Base-by-base conservation (phyloP, 768 basidiomycete species). In the Piloderma croceum region DNA sequence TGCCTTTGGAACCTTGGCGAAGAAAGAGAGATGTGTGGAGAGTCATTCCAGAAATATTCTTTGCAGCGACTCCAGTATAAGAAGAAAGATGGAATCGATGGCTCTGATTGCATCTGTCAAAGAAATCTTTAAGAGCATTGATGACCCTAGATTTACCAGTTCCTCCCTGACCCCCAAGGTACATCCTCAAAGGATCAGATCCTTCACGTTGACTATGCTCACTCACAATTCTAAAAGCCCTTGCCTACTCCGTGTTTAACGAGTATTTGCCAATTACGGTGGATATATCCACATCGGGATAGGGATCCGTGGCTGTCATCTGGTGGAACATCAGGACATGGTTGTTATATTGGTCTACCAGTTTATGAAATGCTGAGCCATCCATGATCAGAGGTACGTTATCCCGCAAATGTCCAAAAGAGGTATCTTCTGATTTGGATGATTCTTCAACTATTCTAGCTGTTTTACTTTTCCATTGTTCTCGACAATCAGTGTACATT, bases 61-160 rank as follows among this genome's bases (percentile, higher is more conserved):
- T 33, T 0, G 70, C 70, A 15, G 70, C 70, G 10, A 63, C 54
- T 0, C 69, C 71, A 7, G 64, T 70, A 37, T 51, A 69, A 0
- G 66, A 57, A 7, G 56, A 36, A 1, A 67, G 40, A 0, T 59
- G 40, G 20, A 70, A 57, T 4, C 60, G 40, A 1, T 56, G 41
- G 1, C 10, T 10, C 34, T 69, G 44, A 0, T 47, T 36, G 7
- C 45, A 11, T 2, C 25, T 2, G 0, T 34, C 27, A 47, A 69
- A 70, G 31, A 62, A 65, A 2, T 55, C 51, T 18, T 48, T 50
- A 1, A 72, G 12, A 0, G 66, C 64, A 27, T 60, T 43, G 2
- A 73, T 61, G 2, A 71, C 64, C 12, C 56, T 38, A 0, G 63
- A 64, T 51, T 72, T 74, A 0, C 71, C 70, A 2, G 70, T 71